These are phyloP conservation scores for Trichomonascaceae sp. DNA, from an alignment of 1,139 yeast species.

Conservation along the genomic window DNA sequence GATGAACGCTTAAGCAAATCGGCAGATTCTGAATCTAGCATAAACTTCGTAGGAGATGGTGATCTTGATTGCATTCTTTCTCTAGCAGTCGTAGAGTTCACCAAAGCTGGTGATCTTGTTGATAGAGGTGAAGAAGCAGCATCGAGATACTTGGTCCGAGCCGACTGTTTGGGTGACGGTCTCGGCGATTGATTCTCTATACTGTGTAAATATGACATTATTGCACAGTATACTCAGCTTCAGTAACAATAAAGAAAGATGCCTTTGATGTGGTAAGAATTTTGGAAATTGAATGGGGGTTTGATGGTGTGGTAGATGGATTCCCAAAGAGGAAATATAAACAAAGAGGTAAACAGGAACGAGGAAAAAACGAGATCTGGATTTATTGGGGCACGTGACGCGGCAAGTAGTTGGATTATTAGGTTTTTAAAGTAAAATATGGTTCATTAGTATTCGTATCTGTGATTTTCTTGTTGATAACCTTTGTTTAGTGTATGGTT, in stretches of 20 bases:
- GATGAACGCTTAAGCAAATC: slow-evolving; percentile 4
- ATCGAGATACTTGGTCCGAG: slow-evolving; percentile 7
- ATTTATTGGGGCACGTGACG: background rate
- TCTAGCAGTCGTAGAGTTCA: slow-evolving; percentile 13
- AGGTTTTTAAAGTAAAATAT: background rate
- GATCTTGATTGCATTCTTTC: slow-evolving; percentile 10
- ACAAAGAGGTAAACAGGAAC: background rate
- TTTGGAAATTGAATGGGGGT: slow-evolving; percentile 1
- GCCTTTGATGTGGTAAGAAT: background rate
- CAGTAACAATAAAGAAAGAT: background rate
- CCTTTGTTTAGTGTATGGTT: too few relatives aligned
- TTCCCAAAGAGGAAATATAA: background rate
- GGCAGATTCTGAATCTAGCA: slow-evolving; percentile 9
- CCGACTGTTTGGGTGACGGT: slow-evolving; percentile 7
- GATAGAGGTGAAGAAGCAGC: slow-evolving; percentile 14
- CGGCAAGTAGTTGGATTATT: background rate
- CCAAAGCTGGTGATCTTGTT: slow-evolving; percentile 20
- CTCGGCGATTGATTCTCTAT: slow-evolving; percentile 9
- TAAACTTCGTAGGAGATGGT: slow-evolving; percentile 18
- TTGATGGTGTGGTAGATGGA: background rate
- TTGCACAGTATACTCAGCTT: background rate
- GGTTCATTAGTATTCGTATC: too few relatives aligned
- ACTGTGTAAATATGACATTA: slow-evolving; percentile 3
- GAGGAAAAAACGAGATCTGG: background rate
- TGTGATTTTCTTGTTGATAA: too few relatives aligned